A percentile compares a stretch with the other conserved stretches of the same genome.
phyloP scores from a whole-genome alignment of 371 early-diverging fungal species.

The Lichtheimia hyalospora region DNA sequence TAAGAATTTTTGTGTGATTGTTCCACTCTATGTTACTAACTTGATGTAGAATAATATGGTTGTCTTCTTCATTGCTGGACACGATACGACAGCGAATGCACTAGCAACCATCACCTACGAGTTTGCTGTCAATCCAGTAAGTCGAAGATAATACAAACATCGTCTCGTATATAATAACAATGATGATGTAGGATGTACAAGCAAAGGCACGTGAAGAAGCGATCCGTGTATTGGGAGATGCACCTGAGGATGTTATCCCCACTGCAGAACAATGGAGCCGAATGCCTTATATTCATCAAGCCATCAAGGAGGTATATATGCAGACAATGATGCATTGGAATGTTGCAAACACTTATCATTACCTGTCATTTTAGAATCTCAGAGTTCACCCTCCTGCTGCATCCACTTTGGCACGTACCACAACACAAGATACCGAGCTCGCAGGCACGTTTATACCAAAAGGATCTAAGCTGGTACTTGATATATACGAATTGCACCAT shows the following conservation, averaged over 20 bases:
- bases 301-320: constrained; percentile 23
- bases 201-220: constrained; percentile 42
- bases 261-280: constrained; percentile 37
- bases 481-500: constrained; percentile 28
- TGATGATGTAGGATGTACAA: constrained; percentile 25
- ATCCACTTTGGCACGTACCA: constrained; percentile 11
- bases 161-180: background rate
- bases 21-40: too few relatives aligned
- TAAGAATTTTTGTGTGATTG: background rate
- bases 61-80: constrained; percentile 30
- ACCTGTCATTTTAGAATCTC: constrained; percentile 1
- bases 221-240: constrained; percentile 44
- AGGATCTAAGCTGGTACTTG: constrained; percentile 33
- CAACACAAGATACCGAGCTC: constrained; percentile 37
- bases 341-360: background rate
- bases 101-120: constrained; percentile 35
- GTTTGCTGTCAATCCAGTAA: constrained; percentile 40
- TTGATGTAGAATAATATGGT: constrained; percentile 40
- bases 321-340: background rate
- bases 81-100: constrained; percentile 30
- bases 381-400: constrained; percentile 13
- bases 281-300: constrained; percentile 40
- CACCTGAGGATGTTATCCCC: constrained; percentile 30
- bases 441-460: constrained; percentile 46
- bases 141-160: background rate